A percentile compares a stretch with the other conserved stretches of the same genome.
Evolutionary conservation across 2,329 filamentous ascomycete species (phyloP).

Genomic region (Rhinocladiella similis): DNA sequence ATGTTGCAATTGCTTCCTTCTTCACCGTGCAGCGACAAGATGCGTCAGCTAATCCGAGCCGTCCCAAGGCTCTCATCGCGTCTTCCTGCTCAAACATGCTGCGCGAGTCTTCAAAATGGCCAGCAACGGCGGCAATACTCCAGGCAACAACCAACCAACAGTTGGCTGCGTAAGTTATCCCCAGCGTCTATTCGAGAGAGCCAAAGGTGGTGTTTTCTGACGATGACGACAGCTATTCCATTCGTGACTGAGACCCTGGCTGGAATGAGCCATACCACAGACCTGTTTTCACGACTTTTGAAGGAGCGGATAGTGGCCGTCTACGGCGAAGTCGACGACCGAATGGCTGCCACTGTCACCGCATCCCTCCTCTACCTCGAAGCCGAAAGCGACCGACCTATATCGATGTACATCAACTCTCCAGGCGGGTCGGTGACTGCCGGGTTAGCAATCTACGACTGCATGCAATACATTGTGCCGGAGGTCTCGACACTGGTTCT

Average conservation of each 20-base stretch:
- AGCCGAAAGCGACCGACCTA: conserved; percentile 83
- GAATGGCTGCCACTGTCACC: conserved; percentile 87
- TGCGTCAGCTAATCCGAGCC: conserved; percentile 18
- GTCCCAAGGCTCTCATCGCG: conserved; percentile 12
- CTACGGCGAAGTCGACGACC: conserved; percentile 62
- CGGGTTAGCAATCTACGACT: conserved; percentile 90
- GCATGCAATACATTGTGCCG: conserved; percentile 93
- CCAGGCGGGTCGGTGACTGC: conserved; percentile 92
- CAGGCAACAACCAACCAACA: conserved; percentile 4
- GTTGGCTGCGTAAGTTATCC: conserved; percentile 19
- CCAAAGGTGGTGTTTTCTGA: background rate
- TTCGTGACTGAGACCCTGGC: conserved; percentile 27
- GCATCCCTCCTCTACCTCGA: conserved; percentile 97
- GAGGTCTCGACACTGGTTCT: conserved; percentile 94
- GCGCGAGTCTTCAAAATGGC: conserved; percentile 8
- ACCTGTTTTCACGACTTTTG: conserved; percentile 78
- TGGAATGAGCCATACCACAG: conserved; percentile 53
- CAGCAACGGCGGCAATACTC: conserved; percentile 10
- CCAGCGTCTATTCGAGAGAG: background rate
- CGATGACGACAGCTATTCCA: background rate
- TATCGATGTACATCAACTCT: conserved; percentile 97
- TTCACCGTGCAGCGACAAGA: conserved; percentile 12
- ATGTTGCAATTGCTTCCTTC: conserved; percentile 3
- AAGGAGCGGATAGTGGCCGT: conserved; percentile 54
- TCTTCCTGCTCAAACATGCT: background rate